These are phyloP conservation scores for Scenedesmus sp. DNA, from an alignment of 163 green algal species.

Conservation along the genomic window DNA sequence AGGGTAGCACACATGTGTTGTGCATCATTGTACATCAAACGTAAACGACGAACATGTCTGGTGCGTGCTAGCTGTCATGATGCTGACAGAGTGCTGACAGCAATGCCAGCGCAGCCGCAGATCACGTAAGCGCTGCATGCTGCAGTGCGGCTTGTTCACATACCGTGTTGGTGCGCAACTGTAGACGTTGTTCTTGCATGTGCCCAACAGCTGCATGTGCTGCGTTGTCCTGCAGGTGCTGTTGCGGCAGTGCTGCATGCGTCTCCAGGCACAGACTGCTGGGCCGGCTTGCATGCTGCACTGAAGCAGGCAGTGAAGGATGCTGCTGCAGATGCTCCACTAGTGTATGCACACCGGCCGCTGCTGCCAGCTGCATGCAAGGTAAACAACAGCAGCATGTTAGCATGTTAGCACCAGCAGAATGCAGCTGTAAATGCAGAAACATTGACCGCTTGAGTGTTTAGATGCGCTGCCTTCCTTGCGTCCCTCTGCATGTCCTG, in stretches of 20 bases:
- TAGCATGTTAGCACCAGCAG: background rate
- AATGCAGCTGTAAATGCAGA: background rate
- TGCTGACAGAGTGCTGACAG: no score
- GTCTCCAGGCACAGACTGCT: constrained; percentile 72
- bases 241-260: constrained; percentile 76
- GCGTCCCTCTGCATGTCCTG: no score
- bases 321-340: background rate
- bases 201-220: background rate
- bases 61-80: no score
- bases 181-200: background rate
- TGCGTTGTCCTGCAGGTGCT: constrained; percentile 32
- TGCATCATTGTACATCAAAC: no score
- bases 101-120: no score
- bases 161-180: background rate
- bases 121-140: background rate
- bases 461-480: no score
- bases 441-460: no score
- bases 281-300: constrained; percentile 59
- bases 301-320: constrained; percentile 53
- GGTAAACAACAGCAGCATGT: background rate
- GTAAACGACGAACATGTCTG: no score
- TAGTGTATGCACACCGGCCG: constrained; percentile 81
- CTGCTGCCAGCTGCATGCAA: constrained; percentile 60
- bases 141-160: background rate
- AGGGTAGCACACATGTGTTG: no score